Evolutionary conservation across 805 yeast genomes (phyloP).

Genomic region (Yarrowia keelungensis): DNA sequence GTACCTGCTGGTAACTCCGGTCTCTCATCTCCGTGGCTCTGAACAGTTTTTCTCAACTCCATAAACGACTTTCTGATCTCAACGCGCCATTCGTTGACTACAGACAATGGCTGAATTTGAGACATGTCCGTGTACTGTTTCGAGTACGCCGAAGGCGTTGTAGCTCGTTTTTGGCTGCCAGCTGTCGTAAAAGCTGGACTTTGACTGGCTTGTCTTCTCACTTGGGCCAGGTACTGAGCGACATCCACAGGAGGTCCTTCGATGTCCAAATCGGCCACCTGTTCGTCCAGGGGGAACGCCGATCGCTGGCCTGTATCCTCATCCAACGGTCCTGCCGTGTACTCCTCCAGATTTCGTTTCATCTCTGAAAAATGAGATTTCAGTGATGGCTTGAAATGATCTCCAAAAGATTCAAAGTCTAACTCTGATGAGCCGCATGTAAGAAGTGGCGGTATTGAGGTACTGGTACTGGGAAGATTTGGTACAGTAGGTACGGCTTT

Average conservation of each 20-base stretch:
- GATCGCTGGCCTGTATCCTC: conserved; percentile 46
- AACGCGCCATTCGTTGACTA: conserved; percentile 30
- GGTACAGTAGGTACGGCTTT: no score
- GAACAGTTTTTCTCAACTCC: conserved; percentile 1
- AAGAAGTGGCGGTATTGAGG: not conserved
- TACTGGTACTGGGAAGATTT: no score
- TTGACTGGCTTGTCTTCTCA: conserved; percentile 13
- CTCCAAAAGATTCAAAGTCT: conserved; percentile 2
- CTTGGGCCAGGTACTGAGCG: conserved; percentile 31
- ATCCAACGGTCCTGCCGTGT: conserved; percentile 45
- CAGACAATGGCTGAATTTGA: not conserved
- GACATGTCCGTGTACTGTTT: conserved; percentile 6
- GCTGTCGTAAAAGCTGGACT: conserved; percentile 17
- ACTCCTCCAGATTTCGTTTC: conserved; percentile 34
- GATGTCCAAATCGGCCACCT: conserved; percentile 14
- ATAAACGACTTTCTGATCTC: conserved; percentile 12
- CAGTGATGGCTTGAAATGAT: not conserved
- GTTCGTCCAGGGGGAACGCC: conserved; percentile 47
- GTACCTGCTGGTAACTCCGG: conserved; percentile 1
- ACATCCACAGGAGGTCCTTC: conserved; percentile 19
- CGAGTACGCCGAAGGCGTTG: conserved; percentile 20
- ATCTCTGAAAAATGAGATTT: not conserved
- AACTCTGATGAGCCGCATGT: conserved; percentile 21
- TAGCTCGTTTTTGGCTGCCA: not conserved
- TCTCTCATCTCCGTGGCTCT: not conserved